phyloP scores from a whole-genome alignment of 441 rosid species.

The Gossypium schwendimanii region DNA sequence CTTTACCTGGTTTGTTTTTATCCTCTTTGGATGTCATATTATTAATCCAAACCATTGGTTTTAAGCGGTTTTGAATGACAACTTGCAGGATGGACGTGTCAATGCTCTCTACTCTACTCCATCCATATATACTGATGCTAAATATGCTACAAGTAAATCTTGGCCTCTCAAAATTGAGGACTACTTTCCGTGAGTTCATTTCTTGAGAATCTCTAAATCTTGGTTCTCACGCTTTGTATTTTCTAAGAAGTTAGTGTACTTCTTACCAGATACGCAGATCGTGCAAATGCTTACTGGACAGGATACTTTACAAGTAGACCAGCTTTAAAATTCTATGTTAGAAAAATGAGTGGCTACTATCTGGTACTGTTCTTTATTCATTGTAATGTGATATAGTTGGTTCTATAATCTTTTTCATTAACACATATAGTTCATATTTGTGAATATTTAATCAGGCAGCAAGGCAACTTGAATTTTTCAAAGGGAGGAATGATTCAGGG shows the following conservation, averaged over 20 bases:
- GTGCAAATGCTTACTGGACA: constrained; percentile 92
- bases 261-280: constrained; percentile 85
- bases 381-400: neutral
- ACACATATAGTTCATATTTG: neutral
- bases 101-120: constrained; percentile 97
- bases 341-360: constrained; percentile 90
- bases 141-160: constrained; percentile 60
- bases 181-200: constrained; percentile 84
- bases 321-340: constrained; percentile 83
- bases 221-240: constrained; percentile 14
- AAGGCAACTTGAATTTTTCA: constrained; percentile 84
- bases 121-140: constrained; percentile 97
- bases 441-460: constrained; percentile 54
- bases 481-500: constrained; percentile 62
- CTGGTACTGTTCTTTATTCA: constrained; percentile 44
- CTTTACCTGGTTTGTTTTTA: neutral
- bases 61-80: constrained; percentile 11
- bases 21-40: constrained; percentile 7
- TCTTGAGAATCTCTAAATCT: constrained; percentile 5
- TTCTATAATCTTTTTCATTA: neutral
- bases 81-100: constrained; percentile 86
- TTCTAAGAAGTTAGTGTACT: constrained; percentile 19
- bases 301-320: constrained; percentile 96
- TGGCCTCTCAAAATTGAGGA: constrained; percentile 93
- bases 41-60: neutral